Conservation (phyloP, 345 rosid genomes). For the Angophora floribunda region DNA sequence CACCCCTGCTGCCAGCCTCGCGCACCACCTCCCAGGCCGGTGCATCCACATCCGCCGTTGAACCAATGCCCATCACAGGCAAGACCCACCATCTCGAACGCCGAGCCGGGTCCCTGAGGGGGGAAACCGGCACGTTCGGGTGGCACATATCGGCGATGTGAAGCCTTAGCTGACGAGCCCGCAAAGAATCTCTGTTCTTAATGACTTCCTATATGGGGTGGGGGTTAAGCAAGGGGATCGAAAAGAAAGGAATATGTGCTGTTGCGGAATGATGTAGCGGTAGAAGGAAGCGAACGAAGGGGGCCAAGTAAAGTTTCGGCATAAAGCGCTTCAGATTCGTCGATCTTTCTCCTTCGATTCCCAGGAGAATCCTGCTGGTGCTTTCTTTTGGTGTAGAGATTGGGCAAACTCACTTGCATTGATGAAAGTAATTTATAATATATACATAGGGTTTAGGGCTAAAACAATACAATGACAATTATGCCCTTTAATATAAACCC, state of each 20-base stretch:
- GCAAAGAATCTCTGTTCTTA: background rate
- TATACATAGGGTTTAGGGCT: no score
- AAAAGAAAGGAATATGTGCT: background rate
- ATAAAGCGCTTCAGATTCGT: background rate
- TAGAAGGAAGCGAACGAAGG: background rate
- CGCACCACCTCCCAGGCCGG: background rate
- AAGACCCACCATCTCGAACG: slow-evolving; percentile 2
- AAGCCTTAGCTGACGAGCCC: background rate
- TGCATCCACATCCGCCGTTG: background rate
- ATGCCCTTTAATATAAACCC: no score
- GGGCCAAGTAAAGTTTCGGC: background rate
- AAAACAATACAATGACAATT: no score
- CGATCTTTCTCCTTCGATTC: background rate
- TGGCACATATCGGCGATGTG: background rate
- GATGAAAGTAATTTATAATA: no score
- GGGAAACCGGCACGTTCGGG: background rate
- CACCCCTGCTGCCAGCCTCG: slow-evolving; percentile 2
- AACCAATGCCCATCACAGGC: background rate
- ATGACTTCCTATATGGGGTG: background rate
- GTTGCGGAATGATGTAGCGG: background rate
- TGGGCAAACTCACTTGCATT: no score
- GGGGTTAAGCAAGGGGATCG: background rate
- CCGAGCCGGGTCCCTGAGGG: background rate
- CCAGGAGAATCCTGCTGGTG: background rate
- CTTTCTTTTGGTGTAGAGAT: background rate